These are phyloP conservation scores for Umbelopsis vinacea DNA, from an alignment of 192 early-diverging fungal species.

Conservation along the genomic window DNA sequence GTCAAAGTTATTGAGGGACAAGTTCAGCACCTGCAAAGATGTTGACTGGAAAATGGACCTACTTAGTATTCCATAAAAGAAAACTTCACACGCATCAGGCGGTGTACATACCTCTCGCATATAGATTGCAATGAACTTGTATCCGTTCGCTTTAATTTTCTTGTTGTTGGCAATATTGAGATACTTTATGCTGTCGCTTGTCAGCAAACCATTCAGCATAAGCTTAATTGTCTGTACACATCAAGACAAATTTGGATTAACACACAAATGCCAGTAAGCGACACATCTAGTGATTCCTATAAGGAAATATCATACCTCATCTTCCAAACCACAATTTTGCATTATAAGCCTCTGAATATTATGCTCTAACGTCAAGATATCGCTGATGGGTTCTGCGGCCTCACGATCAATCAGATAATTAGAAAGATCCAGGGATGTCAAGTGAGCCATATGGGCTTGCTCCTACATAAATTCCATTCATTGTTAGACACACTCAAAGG, in stretches of 20 bases:
- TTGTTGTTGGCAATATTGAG: slow-evolving; percentile 78
- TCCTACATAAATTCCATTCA: slow-evolving; percentile 7
- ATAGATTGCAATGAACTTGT: slow-evolving; percentile 76
- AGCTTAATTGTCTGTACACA: slow-evolving; percentile 60
- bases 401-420: slow-evolving; percentile 55
- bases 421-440: slow-evolving; percentile 31
- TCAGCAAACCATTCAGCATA: slow-evolving; percentile 72
- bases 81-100: not conserved
- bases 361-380: slow-evolving; percentile 77
- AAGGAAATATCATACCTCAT: slow-evolving; percentile 53
- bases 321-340: slow-evolving; percentile 75
- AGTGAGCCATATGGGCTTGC: slow-evolving; percentile 19
- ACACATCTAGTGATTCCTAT: not conserved
- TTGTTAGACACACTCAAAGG: not conserved
- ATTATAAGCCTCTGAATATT: slow-evolving; percentile 69
- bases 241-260: not conserved
- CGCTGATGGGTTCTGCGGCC: slow-evolving; percentile 70
- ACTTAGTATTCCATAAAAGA: not conserved
- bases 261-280: not conserved
- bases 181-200: slow-evolving; percentile 65
- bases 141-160: slow-evolving; percentile 67
- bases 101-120: slow-evolving; percentile 60
- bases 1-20: slow-evolving; percentile 72
- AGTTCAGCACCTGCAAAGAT: slow-evolving; percentile 65
- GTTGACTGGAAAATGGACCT: slow-evolving; percentile 50